Percentiles rank a stretch among this genome's conserved stretches.
Evolutionary conservation across 305 asterid species (phyloP).

Genomic region (Fraxinus angustifolia): DNA sequence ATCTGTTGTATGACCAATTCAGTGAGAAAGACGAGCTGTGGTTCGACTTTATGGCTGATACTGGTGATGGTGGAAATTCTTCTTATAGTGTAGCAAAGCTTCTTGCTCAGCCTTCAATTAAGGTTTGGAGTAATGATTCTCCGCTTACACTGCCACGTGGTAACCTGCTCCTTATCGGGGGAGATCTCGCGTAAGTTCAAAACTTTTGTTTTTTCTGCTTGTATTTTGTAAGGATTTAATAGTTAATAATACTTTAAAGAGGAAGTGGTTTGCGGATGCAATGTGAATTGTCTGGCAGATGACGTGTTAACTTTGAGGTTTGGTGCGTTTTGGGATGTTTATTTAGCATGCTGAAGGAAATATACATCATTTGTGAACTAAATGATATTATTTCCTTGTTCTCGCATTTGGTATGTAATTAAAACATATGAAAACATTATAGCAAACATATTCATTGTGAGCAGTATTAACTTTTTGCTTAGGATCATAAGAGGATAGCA

Average conservation of each 20-base stretch:
- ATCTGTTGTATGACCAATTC: slow-evolving; percentile 84
- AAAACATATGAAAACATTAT: neutral
- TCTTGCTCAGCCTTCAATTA: slow-evolving; percentile 86
- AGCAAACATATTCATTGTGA: neutral
- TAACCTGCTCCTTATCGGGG: slow-evolving; percentile 89
- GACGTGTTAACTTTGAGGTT: neutral
- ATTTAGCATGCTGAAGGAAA: neutral
- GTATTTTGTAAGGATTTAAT: slow-evolving; percentile 2
- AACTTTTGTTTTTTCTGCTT: slow-evolving; percentile 16
- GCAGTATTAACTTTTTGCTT: neutral
- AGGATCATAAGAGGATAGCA: neutral
- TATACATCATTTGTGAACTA: neutral
- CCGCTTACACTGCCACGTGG: slow-evolving; percentile 63
- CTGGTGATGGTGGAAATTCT: slow-evolving; percentile 99
- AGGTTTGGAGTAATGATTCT: slow-evolving; percentile 50
- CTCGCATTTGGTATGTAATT: neutral
- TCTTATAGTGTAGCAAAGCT: slow-evolving; percentile 85
- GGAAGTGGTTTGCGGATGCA: neutral
- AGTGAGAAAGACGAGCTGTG: slow-evolving; percentile 79
- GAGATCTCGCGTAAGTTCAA: slow-evolving; percentile 96
- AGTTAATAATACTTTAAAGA: neutral
- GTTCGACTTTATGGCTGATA: slow-evolving; percentile 99
- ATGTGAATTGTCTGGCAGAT: neutral
- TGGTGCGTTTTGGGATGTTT: neutral
- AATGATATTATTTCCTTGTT: neutral